These are phyloP conservation scores for Arachis stenosperma DNA, from an alignment of 306 rosid genomes.

Conservation along the genomic window DNA sequence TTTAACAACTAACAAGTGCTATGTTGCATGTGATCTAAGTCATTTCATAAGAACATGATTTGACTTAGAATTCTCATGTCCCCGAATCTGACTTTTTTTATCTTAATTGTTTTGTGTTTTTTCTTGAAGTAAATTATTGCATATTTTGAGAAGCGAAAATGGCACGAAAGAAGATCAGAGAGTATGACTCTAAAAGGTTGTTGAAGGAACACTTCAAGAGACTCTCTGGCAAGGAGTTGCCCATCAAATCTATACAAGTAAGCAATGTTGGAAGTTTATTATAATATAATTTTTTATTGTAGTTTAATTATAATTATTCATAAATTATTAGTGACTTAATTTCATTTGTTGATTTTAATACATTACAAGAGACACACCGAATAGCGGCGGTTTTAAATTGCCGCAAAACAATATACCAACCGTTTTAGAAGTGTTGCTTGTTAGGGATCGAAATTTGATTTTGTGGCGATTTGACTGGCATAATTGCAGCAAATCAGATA, in stretches of 20 bases:
- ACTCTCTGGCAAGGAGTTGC: conserved; percentile 68
- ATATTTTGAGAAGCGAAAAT: conserved; percentile 55
- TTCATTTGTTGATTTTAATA: too few relatives aligned
- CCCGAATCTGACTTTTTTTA: conserved; percentile 27
- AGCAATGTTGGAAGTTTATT: background rate
- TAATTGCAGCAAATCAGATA: too few relatives aligned
- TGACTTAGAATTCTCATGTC: conserved; percentile 37
- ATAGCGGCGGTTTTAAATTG: too few relatives aligned
- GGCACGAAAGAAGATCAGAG: conserved; percentile 99
- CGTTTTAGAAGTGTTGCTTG: too few relatives aligned
- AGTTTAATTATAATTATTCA: too few relatives aligned
- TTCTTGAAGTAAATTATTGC: conserved; percentile 5
- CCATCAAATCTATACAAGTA: conserved; percentile 85
- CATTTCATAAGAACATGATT: conserved; percentile 19
- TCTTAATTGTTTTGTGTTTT: conserved; percentile 25
- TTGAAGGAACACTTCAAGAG: conserved; percentile 90
- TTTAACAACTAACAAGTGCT: background rate
- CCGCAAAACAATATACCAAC: too few relatives aligned
- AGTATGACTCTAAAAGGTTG: conserved; percentile 93
- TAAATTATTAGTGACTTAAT: too few relatives aligned
- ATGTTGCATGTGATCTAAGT: conserved; percentile 8
- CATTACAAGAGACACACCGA: too few relatives aligned
- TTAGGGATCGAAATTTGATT: too few relatives aligned
- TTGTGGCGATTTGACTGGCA: too few relatives aligned
- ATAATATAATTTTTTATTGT: too few relatives aligned